Evolutionary conservation across 2,329 filamentous ascomycete genomes (phyloP), one percentile per base, ranked within the genome.

Genomic region (Sporothrix sp.): DNA sequence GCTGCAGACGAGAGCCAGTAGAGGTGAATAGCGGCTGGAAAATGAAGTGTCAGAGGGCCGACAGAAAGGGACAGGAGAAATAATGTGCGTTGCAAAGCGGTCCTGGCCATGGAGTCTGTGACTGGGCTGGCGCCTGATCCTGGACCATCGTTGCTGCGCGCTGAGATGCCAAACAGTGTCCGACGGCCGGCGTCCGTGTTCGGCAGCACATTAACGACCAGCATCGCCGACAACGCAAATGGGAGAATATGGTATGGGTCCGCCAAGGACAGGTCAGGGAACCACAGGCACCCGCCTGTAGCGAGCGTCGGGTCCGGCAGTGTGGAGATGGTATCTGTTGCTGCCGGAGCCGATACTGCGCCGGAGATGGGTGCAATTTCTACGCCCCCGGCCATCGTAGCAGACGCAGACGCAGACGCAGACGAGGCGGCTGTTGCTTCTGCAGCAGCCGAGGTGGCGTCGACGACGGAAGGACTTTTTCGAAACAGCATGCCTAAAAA

Each of bases 211-310:
- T 69, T 68, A 18, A 51, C 11, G 4, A 69, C 47, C 13, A 71
- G 55, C 16, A 66, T 54, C 6, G 58, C 63, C 0, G 68, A 70
- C 18, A 72, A 58, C 1, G 62, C 58, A 9, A 68, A 50, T 4
- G 78, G 75, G 0, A 80, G 67, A 25, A 71, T 61, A 51, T 69
- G 65, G 51, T 71, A 71, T 1, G 78, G 75, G 53, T 81, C 78
- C 28, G 71, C 63, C 27, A 60, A 70, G 7, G 71, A 72, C 21
- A 81, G 67, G 56, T 81, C 72, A 2, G 68, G 64, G 57, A 80
- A 78, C 76, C 77, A 80, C 14, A 79, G 64, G 36, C 67, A 69
- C 23, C 77, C 76, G 5, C 73, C 76, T 0, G 71, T 66, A 1
- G 65, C 58, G n/a, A 81, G 58, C 1, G 67, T 66, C 3, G 67